Evolutionary conservation across 352 stramenopile genomes (phyloP).

Genomic region (Globisporangium irregulare): DNA sequence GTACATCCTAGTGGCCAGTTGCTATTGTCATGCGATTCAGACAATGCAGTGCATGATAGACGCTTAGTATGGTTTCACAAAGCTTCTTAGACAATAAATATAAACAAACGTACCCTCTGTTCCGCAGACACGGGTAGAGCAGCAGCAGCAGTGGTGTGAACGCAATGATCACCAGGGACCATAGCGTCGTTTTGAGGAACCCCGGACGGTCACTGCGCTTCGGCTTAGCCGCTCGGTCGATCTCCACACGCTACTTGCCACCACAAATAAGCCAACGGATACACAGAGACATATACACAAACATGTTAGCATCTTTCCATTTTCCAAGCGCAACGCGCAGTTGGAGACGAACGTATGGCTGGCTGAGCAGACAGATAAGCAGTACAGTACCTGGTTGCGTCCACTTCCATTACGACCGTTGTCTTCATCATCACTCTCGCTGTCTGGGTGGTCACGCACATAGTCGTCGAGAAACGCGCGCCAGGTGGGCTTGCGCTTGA

Average conservation of each 20-base stretch:
- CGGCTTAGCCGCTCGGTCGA: constrained; percentile 9
- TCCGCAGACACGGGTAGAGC: constrained; percentile 45
- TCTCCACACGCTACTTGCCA: constrained; percentile 9
- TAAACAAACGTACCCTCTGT: constrained; percentile 40
- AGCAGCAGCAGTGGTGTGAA: constrained; percentile 62
- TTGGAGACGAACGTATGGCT: neutral
- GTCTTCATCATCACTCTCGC: constrained; percentile 35
- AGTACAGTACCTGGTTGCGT: constrained; percentile 1
- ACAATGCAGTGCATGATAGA: neutral
- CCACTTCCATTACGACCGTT: constrained; percentile 11
- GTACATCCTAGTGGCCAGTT: constrained; percentile 69
- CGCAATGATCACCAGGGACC: constrained; percentile 46
- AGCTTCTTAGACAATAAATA: neutral
- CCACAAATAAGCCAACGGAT: neutral
- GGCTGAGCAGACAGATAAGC: neutral
- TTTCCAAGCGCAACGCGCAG: neutral
- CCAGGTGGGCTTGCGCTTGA: constrained; percentile 73
- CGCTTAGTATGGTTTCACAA: neutral
- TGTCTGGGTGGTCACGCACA: constrained; percentile 47
- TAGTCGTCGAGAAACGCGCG: constrained; percentile 70
- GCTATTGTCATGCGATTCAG: constrained; percentile 20
- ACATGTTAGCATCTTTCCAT: neutral
- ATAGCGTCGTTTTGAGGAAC: constrained; percentile 52
- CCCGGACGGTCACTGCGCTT: constrained; percentile 15
- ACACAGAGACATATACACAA: neutral